phyloP scores from a whole-genome alignment of 148 eudicot species.

The Nepenthes mirabilis region DNA sequence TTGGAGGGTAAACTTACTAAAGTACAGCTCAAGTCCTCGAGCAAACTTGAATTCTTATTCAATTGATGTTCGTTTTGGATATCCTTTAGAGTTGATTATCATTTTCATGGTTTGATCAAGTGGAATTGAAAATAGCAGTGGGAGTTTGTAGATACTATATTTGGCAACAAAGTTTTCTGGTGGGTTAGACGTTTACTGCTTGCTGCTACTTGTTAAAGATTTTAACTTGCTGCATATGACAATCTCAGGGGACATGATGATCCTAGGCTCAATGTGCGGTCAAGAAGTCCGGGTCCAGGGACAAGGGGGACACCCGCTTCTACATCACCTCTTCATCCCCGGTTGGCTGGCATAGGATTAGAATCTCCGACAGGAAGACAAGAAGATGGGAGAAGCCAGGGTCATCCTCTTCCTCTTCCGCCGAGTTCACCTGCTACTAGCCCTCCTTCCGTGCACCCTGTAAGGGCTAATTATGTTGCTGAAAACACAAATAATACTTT shows the following conservation, averaged over 20 bases:
- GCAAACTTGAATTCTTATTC: no score
- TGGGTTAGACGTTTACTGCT: not conserved
- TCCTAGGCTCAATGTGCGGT: conserved; percentile 23
- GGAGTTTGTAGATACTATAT: not conserved
- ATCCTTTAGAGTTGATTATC: no score
- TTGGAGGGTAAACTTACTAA: no score
- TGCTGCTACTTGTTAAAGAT: not conserved
- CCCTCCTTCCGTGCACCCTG: conserved; percentile 42
- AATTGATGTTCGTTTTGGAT: no score
- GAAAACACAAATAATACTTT: conserved; percentile 28
- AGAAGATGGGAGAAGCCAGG: conserved; percentile 63
- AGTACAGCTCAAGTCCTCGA: no score
- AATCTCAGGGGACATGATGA: conserved; percentile 31
- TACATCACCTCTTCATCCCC: conserved; percentile 61
- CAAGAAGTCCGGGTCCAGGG: conserved; percentile 63
- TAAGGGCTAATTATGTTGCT: conserved; percentile 27
- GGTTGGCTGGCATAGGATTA: conserved; percentile 26
- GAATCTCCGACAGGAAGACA: conserved; percentile 53
- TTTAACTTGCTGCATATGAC: not conserved
- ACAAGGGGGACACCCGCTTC: conserved; percentile 39
- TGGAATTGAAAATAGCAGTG: not conserved
- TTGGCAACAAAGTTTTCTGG: not conserved
- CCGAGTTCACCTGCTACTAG: conserved; percentile 62
- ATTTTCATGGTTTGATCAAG: no score
- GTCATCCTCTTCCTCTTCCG: conserved; percentile 82